Evolutionary conservation across 1,139 yeast species (phyloP), one percentile per base, ranked within the genome.

Genomic region (Geotrichum restrictum): DNA sequence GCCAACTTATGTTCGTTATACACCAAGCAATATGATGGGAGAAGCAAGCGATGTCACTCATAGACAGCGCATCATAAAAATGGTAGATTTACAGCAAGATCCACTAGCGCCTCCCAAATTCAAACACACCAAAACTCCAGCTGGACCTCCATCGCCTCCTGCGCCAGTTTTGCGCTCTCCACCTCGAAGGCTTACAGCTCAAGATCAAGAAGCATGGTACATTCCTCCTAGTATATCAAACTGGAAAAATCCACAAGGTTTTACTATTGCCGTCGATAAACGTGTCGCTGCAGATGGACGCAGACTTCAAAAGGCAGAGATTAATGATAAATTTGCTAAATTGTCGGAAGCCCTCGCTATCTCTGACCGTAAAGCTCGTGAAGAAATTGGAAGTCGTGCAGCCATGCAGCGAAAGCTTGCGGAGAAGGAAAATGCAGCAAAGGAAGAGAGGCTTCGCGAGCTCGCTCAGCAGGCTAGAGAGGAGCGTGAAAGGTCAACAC

Each of bases 231-330:
- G 95, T 1, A 80, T 93, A 0, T 91, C 98, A 1, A 89, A 88
- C 67, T 93, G 98, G 98, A 91, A 91, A 68, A 93, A 93, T 66
- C 88, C 93, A 24, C 85, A 86, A 60, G 98, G 98, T 3, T 89
- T 83, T 66, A 82, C 96, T 0, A 84, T 91, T 47, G 82, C 87
- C 0, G 69, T 93, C 44, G 96, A 89, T 53, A 85, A 86, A 63
- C 74, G 98, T 56, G 73, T 85, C 57, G 80, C 84, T 3, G 83
- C 84, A 7, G 81, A 78, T 57, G 82, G 81, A 1, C 67, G 75
- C 16, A 70, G 70, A 1, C 56, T 60, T 33, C 65, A 63, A 33
- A 66, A 65, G 1, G 71, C 67, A 2, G 71, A 71, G 18, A 71
- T 85, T 40, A 87, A 81, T 64, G 74, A 83, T 18, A 82, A 82